Base-by-base conservation (phyloP, 257 asterid genomes). In the Scutellaria barbata region DNA sequence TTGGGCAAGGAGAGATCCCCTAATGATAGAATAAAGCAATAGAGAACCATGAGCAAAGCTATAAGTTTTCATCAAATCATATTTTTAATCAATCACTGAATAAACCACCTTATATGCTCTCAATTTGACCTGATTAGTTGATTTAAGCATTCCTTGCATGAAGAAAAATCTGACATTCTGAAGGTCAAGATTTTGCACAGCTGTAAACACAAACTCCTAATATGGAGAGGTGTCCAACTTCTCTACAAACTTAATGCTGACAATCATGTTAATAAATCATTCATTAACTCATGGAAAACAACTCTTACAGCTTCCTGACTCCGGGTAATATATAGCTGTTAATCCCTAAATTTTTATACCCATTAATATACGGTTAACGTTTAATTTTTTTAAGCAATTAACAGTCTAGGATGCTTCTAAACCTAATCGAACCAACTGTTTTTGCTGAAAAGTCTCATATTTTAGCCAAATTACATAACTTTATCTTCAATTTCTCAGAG, bases 141-240 rank as follows among this genome's bases (percentile, higher is more conserved):
- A 41, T 69, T 10, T 35, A 8, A 16, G 39, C 18, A 39, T 68
- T 8, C 56, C 37, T 37, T 30, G 48, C 11, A 13, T 35, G 25
- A 11, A 22, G 56, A 22, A 46, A 12, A 17, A 2, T 40, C 51
- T 22, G n/a, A 14, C 3, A 35, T 54, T 13, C n/a, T 45, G 25
- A 22, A 22, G 2, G 25, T 22, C 2, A 22, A 22, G 25, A 22
- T 22, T 0, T 5, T 9, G 46, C 20, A 69, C 4, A 22, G 25
- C 37, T 6, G 17, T 20, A 30, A 42, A 47, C 16, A 69, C 20
- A 59, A 30, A 20, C 51, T 18, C 56, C 39, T 51, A 52, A 17
- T 17, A 11, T n/a, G 43, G 53, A 69, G 16, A 42, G 46, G 10
- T 33, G 65, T 52, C 77, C 12, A n/a, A 40, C 16, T 50, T 57